Conservation (phyloP, 176 grass and related monocot species). For the Miscanthus lutarioriparius region DNA sequence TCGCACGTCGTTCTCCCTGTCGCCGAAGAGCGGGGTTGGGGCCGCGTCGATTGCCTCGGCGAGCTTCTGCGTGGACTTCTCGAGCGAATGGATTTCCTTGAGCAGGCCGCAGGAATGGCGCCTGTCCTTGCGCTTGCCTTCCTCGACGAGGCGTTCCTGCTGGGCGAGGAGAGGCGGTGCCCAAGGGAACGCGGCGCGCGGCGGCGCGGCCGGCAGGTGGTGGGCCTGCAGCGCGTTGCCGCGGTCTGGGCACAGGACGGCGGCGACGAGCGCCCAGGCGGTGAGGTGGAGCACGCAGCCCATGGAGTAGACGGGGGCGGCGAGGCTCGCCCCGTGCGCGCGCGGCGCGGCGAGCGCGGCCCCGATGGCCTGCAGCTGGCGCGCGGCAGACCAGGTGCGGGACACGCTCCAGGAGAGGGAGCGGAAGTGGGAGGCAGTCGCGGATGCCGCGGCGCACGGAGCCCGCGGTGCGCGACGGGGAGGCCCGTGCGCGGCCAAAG, state of each 20-base stretch:
- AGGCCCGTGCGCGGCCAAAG: conserved; percentile 66
- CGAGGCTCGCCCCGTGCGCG: conserved; percentile 74
- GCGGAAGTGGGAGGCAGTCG: conserved; percentile 66
- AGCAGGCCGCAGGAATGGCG: conserved; percentile 68
- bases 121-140: conserved; percentile 87
- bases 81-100: conserved; percentile 70
- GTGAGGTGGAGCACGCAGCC: conserved; percentile 73
- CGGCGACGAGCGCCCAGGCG: conserved; percentile 77
- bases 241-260: conserved; percentile 89
- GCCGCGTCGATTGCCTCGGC: conserved; percentile 59
- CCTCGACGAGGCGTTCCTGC: conserved; percentile 79
- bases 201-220: conserved; percentile 54
- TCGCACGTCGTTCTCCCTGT: conserved; percentile 62
- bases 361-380: conserved; percentile 82
- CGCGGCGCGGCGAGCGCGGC: conserved; percentile 69
- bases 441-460: conserved; percentile 1
- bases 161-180: conserved; percentile 69
- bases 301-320: conserved; percentile 77
- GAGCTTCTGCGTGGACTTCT: conserved; percentile 67
- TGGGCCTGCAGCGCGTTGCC: conserved; percentile 57
- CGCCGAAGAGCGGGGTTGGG: conserved; percentile 59
- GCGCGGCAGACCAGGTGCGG: conserved; percentile 77
- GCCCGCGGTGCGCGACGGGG: conserved; percentile 24
- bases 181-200: conserved; percentile 66
- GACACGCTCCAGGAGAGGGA: conserved; percentile 97